Evolutionary conservation across 768 basidiomycete genomes (phyloP), one percentile per base, ranked within the genome.

Genomic region (Trametes maxima): DNA sequence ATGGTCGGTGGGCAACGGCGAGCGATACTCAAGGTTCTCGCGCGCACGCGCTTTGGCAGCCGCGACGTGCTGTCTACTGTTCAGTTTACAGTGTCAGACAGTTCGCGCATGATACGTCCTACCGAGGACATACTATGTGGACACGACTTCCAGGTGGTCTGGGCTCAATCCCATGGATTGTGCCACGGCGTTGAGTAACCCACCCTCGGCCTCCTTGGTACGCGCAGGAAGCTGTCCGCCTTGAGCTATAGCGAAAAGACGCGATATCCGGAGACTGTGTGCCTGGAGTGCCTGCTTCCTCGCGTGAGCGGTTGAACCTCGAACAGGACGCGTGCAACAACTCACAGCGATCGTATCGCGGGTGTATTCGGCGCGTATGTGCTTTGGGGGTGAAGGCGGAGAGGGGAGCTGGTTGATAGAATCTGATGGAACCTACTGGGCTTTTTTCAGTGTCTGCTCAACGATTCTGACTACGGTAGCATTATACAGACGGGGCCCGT

Each of bases 321-420:
- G 6, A n/a, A 11, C 33, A 4, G 10, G n/a, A 51, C 12, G 21
- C 28, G 40, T 24, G 10, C 33, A 17, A 16, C n/a, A 19, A 40
- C 65, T 42, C 17, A 66, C 65, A 1, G 65, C 50, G 12, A 66
- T 16, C 4, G 57, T 49, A 43, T 66, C 65, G 8, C 25, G 33
- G 1, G 65, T 66, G 44, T 51, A 19, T 17, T 66, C 65, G 14
- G 50, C 56, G 7, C 53, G 58, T 2, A 54, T 19, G 1, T 40
- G 39, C 8, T 45, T 21, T 17, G 13, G 2, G 22, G 35, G 21
- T n/a, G 47, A 33, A 5, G 22, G 24, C 4, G 11, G 46, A 7
- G 24, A 12, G 11, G 25, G 24, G 24, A 22, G 3, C 4, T 44
- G n/a, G 43, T 2, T 44, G 28, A 33, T 33, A 42, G 40, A 13